These are phyloP conservation scores for Pythium volutum DNA, from an alignment of 352 stramenopile genomes.

Conservation along the genomic window DNA sequence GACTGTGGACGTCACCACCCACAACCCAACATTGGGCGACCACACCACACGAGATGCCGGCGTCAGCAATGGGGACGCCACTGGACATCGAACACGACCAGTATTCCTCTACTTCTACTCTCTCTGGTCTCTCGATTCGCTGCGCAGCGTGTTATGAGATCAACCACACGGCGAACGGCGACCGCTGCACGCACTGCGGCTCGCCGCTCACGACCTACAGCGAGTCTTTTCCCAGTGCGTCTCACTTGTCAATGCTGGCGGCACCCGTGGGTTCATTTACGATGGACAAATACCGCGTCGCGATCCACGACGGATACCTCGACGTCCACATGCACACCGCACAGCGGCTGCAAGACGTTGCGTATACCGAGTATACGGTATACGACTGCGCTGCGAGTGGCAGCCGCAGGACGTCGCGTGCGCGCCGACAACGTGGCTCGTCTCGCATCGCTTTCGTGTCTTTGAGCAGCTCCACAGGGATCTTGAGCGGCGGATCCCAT, in stretches of 20 bases:
- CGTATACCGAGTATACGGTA: conserved; percentile 87
- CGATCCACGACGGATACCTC: conserved; percentile 86
- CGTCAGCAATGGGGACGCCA: no score
- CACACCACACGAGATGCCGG: no score
- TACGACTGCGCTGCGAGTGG: conserved; percentile 84
- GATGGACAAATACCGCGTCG: conserved; percentile 73
- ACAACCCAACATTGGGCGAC: no score
- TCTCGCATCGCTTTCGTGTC: conserved; percentile 69
- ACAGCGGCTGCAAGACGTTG: conserved; percentile 84
- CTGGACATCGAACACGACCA: no score
- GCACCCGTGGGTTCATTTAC: conserved; percentile 70
- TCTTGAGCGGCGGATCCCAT: conserved; percentile 68
- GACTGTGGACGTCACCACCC: no score
- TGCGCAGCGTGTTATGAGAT: conserved; percentile 78
- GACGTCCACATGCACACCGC: conserved; percentile 83
- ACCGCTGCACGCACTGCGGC: conserved; percentile 83
- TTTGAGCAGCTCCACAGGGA: conserved; percentile 74
- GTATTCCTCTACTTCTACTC: no score
- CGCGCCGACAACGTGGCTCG: conserved; percentile 56
- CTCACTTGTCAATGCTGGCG: conserved; percentile 58
- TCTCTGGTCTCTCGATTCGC: conserved; percentile 86
- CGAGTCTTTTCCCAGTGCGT: conserved; percentile 39
- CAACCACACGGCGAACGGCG: conserved; percentile 87
- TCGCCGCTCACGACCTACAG: conserved; percentile 79
- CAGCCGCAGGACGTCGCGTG: conserved; percentile 57